Base-by-base conservation (phyloP, 2,329 filamentous ascomycete species). In the Gliomastix tumulicola region DNA sequence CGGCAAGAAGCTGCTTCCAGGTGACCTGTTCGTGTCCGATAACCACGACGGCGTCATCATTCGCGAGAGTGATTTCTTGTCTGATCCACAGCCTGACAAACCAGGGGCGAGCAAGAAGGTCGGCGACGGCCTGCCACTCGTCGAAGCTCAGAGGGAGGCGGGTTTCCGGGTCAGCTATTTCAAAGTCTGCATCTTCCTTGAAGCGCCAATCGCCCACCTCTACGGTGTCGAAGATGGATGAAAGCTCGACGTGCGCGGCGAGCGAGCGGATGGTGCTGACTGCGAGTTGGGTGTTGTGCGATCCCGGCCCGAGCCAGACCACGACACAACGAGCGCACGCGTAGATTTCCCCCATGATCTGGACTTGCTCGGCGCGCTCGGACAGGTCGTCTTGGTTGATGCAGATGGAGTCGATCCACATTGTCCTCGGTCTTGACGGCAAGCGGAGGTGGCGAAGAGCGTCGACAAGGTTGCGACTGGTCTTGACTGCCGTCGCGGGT, bases 331-430 rank as follows among this genome's bases (percentile, higher is more conserved):
- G 5, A 2, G 49, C 48, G 10, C 19, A 20, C 9, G 32, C 30
- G 19, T 41, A 54, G 15, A 54, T 49, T 1, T 44, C 32, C 2
- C 35, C 41, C 48, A 51, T 53, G 27, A 39, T 40, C 2, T 36
- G 35, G 9, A 53, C 45, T 10, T 49, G 44, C 1, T 22, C 19
- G 2, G 36, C 37, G 13, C 44, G 45, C 28, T 53, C 49, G 1
- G 17, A 30, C 2, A 41, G 7, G 15, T 50, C 37, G 7, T n/a
- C 17, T 39, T 53, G 48, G 19, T 52, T 39, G 34, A 51, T 48
- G 28, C 49, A 49, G 5, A 50, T 38, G 2, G 49, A 46, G 19
- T 53, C 49, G 8, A 46, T 28, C 49, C 49, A 54, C 16, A 50
- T 12, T 27, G 23, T 27, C 23, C 23, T 12, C 12, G 23, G 12